Evolutionary conservation across 495 filamentous ascomycete species (phyloP).

Genomic region (Podospora pseudocomata): DNA sequence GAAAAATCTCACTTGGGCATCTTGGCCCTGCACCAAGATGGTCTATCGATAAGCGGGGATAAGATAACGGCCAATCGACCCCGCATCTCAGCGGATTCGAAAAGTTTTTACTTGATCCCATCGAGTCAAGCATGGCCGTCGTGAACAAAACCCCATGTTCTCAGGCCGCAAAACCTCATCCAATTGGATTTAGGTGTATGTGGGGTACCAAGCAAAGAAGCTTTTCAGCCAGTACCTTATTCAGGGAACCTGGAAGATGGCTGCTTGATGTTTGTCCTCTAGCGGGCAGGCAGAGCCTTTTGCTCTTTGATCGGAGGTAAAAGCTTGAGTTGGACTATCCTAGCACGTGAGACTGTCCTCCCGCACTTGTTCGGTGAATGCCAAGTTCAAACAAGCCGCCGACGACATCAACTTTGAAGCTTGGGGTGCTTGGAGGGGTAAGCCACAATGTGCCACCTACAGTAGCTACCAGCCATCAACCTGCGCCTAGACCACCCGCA

Average conservation of each 20-base stretch:
- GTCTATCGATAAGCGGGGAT: background rate
- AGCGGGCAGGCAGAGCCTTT: background rate
- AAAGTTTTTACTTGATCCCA: background rate
- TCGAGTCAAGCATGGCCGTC: background rate
- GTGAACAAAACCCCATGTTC: background rate
- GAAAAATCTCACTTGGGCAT: no score
- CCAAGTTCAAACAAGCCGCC: background rate
- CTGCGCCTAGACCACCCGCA: background rate
- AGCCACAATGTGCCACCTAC: background rate
- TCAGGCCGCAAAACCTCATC: background rate
- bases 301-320: background rate
- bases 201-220: background rate
- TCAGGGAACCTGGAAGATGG: background rate
- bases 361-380: background rate
- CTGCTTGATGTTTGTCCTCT: background rate
- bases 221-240: background rate
- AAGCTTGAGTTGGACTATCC: background rate
- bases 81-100: background rate
- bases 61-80: background rate
- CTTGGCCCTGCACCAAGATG: background rate
- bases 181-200: background rate
- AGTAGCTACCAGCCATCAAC: background rate
- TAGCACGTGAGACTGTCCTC: background rate
- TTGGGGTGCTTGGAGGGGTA: background rate
- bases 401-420: background rate